phyloP scores from a whole-genome alignment of 257 asterid species.

The Orobanche coerulescens region DNA sequence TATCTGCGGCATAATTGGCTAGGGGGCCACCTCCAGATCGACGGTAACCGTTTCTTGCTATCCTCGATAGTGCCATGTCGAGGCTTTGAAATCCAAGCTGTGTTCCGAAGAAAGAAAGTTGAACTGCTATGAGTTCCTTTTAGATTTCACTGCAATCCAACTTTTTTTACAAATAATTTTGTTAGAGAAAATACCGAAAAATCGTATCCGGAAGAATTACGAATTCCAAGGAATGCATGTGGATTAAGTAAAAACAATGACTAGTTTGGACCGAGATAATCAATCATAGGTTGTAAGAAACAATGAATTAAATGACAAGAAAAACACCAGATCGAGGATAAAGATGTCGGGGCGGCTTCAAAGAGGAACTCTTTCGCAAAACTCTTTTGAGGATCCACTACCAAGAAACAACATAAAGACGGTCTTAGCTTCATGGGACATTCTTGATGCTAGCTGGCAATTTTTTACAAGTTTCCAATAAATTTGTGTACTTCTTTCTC shows the following conservation, averaged over 20 bases:
- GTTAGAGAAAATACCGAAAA: constrained; percentile 6
- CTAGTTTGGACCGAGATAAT: constrained; percentile 21
- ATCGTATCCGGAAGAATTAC: not conserved
- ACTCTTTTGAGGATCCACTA: constrained; percentile 22
- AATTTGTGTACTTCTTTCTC: not conserved
- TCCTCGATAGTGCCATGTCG: constrained; percentile 68
- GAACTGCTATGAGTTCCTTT: not conserved
- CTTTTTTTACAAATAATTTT: too few relatives aligned
- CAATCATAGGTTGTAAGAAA: constrained; percentile 18
- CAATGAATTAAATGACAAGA: constrained; percentile 9
- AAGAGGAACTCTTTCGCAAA: constrained; percentile 24
- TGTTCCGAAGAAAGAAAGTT: not conserved
- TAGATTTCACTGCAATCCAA: not conserved
- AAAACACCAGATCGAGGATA: not conserved
- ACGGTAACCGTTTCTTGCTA: constrained; percentile 51
- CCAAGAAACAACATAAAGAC: constrained; percentile 21
- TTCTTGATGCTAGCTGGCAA: constrained; percentile 6
- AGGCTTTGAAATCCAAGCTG: constrained; percentile 1
- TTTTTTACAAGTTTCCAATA: not conserved
- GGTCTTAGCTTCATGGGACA: not conserved
- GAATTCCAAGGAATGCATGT: constrained; percentile 24
- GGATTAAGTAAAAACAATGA: too few relatives aligned
- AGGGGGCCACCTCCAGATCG: constrained; percentile 36
- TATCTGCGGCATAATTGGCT: constrained; percentile 27
- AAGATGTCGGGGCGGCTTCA: constrained; percentile 29